These are phyloP conservation scores for Chlamydomonas applanata DNA, from an alignment of 139 green algal genomes.

Conservation along the genomic window DNA sequence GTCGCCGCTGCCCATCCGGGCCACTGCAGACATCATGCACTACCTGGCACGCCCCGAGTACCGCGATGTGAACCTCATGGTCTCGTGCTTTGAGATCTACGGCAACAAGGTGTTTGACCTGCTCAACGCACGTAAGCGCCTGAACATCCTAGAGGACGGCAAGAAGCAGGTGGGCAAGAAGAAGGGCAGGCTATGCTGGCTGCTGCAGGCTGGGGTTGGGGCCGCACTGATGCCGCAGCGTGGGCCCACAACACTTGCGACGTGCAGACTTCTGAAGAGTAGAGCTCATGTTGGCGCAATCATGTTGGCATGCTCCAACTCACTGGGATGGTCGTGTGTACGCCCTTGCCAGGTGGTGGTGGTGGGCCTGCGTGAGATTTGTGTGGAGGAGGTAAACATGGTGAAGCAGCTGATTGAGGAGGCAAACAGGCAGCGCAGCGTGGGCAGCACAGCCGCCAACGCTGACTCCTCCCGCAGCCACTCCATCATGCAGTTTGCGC, in stretches of 20 bases:
- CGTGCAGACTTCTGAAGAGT: too few relatives aligned
- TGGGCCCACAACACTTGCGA: too few relatives aligned
- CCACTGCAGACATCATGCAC: constrained; percentile 83
- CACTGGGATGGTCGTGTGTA: not conserved
- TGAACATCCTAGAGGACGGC: constrained; percentile 92
- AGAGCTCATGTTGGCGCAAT: too few relatives aligned
- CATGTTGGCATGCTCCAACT: too few relatives aligned
- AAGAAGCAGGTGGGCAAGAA: constrained; percentile 70
- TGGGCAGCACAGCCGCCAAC: constrained; percentile 93
- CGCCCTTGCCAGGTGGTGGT: constrained; percentile 56
- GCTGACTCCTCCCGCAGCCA: constrained; percentile 94
- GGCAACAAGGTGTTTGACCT: constrained; percentile 96
- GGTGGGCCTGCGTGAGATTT: constrained; percentile 77
- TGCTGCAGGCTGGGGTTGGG: not conserved
- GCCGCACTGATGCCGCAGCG: too few relatives aligned
- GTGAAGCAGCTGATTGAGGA: constrained; percentile 82
- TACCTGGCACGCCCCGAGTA: constrained; percentile 60
- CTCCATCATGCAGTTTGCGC: constrained; percentile 90
- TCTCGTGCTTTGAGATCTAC: constrained; percentile 97
- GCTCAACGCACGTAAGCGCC: constrained; percentile 86
- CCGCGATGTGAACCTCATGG: constrained; percentile 54
- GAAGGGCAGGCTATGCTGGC: not conserved
- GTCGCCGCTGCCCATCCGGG: constrained; percentile 87
- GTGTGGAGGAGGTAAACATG: constrained; percentile 44
- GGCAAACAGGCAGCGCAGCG: constrained; percentile 67